These are phyloP conservation scores for Mastigamoeba balamuthi DNA, from an alignment of 78 protist species.

Conservation along the genomic window DNA sequence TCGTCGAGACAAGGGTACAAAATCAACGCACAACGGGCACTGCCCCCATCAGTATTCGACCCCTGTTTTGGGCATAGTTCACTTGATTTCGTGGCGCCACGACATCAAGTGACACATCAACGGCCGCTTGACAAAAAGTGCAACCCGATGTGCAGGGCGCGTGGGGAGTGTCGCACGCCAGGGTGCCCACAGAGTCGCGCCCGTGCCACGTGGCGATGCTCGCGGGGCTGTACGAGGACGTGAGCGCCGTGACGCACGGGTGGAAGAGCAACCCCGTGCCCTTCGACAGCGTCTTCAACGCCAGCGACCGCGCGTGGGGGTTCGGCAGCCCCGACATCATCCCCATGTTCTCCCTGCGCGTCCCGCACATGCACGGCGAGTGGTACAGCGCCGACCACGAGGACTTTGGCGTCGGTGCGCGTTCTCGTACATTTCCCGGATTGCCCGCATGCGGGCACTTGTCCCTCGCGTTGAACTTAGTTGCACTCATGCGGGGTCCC, in stretches of 20 bases:
- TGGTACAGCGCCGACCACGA: constrained; percentile 46
- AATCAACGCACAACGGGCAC: too few species aligned
- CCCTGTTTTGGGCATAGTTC: too few species aligned
- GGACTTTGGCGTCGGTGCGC: constrained; percentile 33
- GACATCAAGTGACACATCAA: too few species aligned
- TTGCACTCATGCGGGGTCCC: not conserved
- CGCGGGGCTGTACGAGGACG: constrained; percentile 86
- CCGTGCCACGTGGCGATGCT: constrained; percentile 86
- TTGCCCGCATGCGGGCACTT: not conserved
- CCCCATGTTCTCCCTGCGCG: constrained; percentile 53
- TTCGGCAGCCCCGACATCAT: constrained; percentile 76
- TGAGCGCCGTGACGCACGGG: constrained; percentile 70
- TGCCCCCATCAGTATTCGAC: too few species aligned
- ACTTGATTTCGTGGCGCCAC: too few species aligned
- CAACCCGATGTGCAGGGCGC: too few species aligned
- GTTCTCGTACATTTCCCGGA: not conserved
- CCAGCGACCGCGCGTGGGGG: constrained; percentile 28
- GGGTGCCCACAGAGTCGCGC: constrained; percentile 87
- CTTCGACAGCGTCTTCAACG: constrained; percentile 73
- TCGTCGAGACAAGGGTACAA: constrained; percentile 20
- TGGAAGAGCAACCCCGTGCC: constrained; percentile 78
- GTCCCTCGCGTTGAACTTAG: not conserved
- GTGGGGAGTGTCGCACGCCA: constrained; percentile 77
- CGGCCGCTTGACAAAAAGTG: too few species aligned
- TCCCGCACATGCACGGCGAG: constrained; percentile 15